Evolutionary conservation across 495 filamentous ascomycete species (phyloP), one percentile per base, ranked within the genome.

Genomic region (Talaromyces liani): DNA sequence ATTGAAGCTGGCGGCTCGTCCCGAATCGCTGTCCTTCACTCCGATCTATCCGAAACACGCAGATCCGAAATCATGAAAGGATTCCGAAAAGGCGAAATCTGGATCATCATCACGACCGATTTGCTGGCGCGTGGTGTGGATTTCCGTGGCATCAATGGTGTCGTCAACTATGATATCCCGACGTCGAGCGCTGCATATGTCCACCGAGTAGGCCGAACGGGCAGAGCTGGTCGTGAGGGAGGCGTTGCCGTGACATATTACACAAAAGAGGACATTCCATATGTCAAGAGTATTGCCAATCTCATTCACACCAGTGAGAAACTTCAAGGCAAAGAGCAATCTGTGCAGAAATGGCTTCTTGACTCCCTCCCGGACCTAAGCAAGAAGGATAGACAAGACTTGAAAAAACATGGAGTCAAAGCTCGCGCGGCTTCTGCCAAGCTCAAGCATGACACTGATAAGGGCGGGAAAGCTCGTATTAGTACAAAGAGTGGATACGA

Each of bases 141-240:
- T 74, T 97, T 98, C 75, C 84, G 87, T 14, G 82, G 95, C 27
- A 86, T 98, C 61, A 94, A 96, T 67, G 90, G 92, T 39, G 92
- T 98, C 1, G 87, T 98, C 27, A 98, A 98, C 75, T 98, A 97
- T 76, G 94, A 98, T 71, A 88, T 97, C 55, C 95, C 94, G 1
- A 91, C 85, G 41, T 93, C 91, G 0, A 87, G 88, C 6, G 91
- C 92, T 4, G 85, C 88, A 6, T 98, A 98, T 66, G 88, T 98
- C 22, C 94, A 98, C 75, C 91, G 94, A 24, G 91, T 93, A 1
- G 94, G 94, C 4, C 85, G 94, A 60, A 98, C 95, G 0, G 94
- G 93, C 2, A 80, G 94, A 60, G 93, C 92, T 1, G 93, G 94
- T 3, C 83, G 91, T 58, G 85, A 88, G 69, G 93, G 93, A 29